Base-by-base conservation (phyloP, 129 eudicot genomes). In the Chrysanthemum makinoi region DNA sequence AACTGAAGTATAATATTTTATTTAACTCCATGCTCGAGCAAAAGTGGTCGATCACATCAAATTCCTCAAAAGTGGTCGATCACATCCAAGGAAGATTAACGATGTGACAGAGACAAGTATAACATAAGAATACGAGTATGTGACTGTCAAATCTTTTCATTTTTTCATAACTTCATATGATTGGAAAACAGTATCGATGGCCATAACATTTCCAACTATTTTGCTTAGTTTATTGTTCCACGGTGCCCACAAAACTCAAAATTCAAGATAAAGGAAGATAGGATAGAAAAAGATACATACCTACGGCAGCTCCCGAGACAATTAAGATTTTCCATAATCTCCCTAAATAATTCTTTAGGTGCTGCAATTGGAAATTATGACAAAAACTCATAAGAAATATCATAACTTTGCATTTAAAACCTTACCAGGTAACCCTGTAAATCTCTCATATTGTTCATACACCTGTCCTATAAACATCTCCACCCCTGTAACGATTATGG, bases 391-490 rank as follows among this genome's bases (percentile, higher is more conserved):
- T 49, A 26, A 19, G 62, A 54, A 17, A 16, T 51, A 51, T 10
- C 57, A 22, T 75, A 20, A 20, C 20, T 20, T 20, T 44, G 18
- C 1, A 43, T 10, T 56, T 10, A 0, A 51, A 64, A 54, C 12
- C 77, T 56, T 83, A 92, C 98, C 98, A 62, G 96, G 89, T 78
- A 92, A 80, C 14, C 98, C 95, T 70, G 98, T 92, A 79, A 92
- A 92, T 76, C 94, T 85, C 70, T 92, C 96, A 69, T 84, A 92
- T 80, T 92, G 98, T 76, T 84, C 94, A 62, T 86, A 89, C 5
- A 96, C 98, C 77, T 92, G 96, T 16, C 89, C 91, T 16, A 89
- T 85, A 81, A 92, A 89, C 98, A 92, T 92, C 44, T 92, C 98
- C 52, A 82, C 86, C 52, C 98, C 96, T 51, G 88, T 74, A 58